Base-by-base conservation (phyloP, 148 eudicot species). In the Persicaria maculosa region DNA sequence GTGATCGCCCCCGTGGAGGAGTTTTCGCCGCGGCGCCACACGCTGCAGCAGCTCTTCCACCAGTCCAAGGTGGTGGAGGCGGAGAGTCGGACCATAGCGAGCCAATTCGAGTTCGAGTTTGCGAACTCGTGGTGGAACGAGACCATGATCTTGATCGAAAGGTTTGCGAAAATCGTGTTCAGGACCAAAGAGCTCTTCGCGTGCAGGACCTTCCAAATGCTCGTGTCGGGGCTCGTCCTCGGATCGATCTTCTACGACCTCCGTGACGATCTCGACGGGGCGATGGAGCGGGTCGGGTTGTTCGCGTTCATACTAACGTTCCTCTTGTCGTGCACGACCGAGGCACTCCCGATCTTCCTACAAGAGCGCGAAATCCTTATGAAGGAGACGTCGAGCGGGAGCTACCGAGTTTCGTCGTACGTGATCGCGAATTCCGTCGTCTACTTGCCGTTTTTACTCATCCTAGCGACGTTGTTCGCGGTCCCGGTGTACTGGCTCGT, bases 401-500 rank as follows among this genome's bases (percentile, higher is more conserved):
- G 97, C 83, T 96, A 96, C 44, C 77, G 99, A 17, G 83, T 96
- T 15, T 96, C 99, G 50, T 96, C 99, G 16, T 96, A 96, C 68
- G 89, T 86, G 59, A 85, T 96, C 57, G 99, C 99, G 14, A 96
- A 96, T 77, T 86, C 89, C 1, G 81, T 92, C 14, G 99, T 96
- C 17, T 96, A 92, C 88, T 77, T 96, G 75, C 99, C 99, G 10
- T 96, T 92, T 77, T 62, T 89, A 61, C 85, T 96, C 36, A 83
- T 89, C 50, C 77, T 89, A 44, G 94, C 99, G 9, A 9, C 87
- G 58, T 68, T 96, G 9, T 96, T 96, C 74, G 17, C 94, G 5
- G 76, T 85, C 1, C 99, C 99, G n/a, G 82, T 96, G 10, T 96
- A 96, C 46, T 96, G 97, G 97, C 81, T 96, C 31, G 97, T 90